Evolutionary conservation across 257 asterid species (phyloP).

Genomic region (Fraxinus excelsior): DNA sequence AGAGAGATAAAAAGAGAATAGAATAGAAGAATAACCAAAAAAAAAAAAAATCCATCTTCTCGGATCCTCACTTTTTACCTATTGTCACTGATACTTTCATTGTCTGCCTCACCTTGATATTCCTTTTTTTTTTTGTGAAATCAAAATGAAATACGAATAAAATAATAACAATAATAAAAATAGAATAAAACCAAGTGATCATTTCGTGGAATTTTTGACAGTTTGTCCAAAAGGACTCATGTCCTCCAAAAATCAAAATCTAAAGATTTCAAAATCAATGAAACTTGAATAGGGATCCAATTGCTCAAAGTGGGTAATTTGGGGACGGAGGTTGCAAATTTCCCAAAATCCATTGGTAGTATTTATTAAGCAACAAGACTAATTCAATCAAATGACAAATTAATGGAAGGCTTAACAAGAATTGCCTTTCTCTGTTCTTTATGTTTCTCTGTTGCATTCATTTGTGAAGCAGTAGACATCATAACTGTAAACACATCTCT

Average conservation of each 20-base stretch:
- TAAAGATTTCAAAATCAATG: background rate
- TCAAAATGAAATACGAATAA: no score
- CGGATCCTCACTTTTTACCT: no score
- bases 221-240: background rate
- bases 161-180: no score
- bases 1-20: no score
- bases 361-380: background rate
- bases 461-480: conserved; percentile 10
- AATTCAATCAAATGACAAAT: background rate
- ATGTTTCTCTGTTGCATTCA: background rate
- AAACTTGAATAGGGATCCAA: background rate
- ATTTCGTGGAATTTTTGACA: background rate
- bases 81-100: no score
- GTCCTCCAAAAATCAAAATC: background rate
- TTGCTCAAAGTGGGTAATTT: background rate
- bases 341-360: background rate
- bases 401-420: background rate
- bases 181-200: background rate
- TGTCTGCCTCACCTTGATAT: no score
- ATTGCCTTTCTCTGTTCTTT: conserved; percentile 6
- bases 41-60: no score
- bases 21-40: no score
- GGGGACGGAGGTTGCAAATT: background rate
- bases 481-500: conserved; percentile 10
- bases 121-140: no score